These are phyloP conservation scores for Adansonia digitata DNA, from an alignment of 345 rosid species.

Conservation along the genomic window DNA sequence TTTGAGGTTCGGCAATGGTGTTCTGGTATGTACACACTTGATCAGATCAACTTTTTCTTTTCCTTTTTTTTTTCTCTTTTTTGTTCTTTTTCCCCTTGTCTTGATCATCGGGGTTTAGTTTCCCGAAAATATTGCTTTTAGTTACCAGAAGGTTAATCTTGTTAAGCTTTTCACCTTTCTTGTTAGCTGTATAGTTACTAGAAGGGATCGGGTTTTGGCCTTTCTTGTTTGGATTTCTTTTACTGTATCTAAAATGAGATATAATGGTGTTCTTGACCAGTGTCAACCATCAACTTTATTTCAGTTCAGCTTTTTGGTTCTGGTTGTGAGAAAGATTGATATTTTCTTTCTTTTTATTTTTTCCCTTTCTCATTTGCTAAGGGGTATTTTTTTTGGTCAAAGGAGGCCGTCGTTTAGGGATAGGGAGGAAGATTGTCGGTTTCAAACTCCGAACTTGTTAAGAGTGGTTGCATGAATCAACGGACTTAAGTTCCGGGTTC, in stretches of 20 bases:
- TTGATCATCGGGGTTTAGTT: neutral
- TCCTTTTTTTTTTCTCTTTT: too few relatives aligned
- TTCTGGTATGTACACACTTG: slow-evolving; percentile 36
- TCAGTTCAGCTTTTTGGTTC: neutral
- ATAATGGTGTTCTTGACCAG: neutral
- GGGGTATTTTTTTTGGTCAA: neutral
- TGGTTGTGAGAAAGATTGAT: neutral
- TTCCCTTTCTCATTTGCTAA: too few relatives aligned
- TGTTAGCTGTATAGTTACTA: neutral
- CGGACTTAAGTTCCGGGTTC: too few relatives aligned
- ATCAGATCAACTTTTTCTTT: neutral
- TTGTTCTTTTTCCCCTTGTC: neutral
- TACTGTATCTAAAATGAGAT: neutral
- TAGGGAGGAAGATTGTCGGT: too few relatives aligned
- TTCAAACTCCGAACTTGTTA: too few relatives aligned
- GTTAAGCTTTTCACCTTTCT: neutral
- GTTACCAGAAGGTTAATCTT: neutral
- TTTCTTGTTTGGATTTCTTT: neutral
- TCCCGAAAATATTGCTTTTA: neutral
- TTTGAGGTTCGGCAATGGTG: slow-evolving; percentile 57
- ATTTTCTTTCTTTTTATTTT: neutral
- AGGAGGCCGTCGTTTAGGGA: too few relatives aligned
- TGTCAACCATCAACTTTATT: neutral
- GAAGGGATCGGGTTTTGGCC: neutral
- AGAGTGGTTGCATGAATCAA: too few relatives aligned